phyloP scores from a whole-genome alignment of 139 green algal genomes.

The Tetratostichococcus sp. region DNA sequence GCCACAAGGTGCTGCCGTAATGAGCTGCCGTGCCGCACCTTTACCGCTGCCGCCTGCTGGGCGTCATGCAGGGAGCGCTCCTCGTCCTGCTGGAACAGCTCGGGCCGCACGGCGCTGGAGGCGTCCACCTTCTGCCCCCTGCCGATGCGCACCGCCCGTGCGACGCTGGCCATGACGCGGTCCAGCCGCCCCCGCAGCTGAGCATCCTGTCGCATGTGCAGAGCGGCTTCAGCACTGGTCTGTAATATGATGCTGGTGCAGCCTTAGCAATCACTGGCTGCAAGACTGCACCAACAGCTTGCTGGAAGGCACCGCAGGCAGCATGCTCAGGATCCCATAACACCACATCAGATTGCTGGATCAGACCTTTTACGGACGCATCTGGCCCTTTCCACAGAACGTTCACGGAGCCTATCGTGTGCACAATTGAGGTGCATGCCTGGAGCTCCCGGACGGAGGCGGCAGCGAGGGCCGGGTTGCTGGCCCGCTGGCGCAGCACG shows the following conservation, averaged over 20 bases:
- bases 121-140: slow-evolving; percentile 74
- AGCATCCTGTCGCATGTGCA: neutral
- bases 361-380: no score
- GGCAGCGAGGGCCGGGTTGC: slow-evolving; percentile 69
- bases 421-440: slow-evolving; percentile 9
- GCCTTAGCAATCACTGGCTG: no score
- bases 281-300: no score
- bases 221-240: no score
- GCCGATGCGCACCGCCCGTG: slow-evolving; percentile 80
- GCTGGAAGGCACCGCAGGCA: no score
- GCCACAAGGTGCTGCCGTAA: no score
- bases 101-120: slow-evolving; percentile 38
- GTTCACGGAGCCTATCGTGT: neutral
- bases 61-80: slow-evolving; percentile 65
- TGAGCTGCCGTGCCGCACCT: no score
- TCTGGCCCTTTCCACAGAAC: no score
- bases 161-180: slow-evolving; percentile 71
- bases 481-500: slow-evolving; percentile 74
- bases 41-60: slow-evolving; percentile 22
- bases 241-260: no score
- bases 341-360: no score
- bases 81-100: slow-evolving; percentile 72
- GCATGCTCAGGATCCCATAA: no score
- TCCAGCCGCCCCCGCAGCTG: slow-evolving; percentile 36
- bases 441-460: slow-evolving; percentile 64